Conservation (phyloP, 768 basidiomycete species). For the Russula virescens region DNA sequence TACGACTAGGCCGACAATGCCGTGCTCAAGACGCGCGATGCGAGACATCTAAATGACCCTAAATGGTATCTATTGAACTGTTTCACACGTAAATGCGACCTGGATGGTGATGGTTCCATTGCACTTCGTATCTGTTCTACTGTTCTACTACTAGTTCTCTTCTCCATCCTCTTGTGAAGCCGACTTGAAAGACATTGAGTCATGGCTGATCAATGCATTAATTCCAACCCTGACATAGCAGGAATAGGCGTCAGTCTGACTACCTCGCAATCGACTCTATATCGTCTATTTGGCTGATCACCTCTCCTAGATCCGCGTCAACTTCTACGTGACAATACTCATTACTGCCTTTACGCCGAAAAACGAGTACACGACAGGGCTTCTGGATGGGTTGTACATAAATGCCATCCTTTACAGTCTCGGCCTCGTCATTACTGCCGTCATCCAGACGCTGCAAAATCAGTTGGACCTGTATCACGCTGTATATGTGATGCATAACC, state of each 20-base stretch:
- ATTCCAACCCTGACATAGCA: constrained; percentile 5
- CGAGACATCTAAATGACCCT: too few relatives aligned
- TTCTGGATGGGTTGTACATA: constrained; percentile 8
- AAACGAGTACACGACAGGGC: neutral
- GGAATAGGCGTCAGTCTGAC: constrained; percentile 12
- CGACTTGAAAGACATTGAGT: too few relatives aligned
- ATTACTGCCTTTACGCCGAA: neutral
- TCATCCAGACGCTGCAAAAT: constrained; percentile 1
- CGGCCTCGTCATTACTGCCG: constrained; percentile 7
- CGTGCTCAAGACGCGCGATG: too few relatives aligned
- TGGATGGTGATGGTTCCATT: too few relatives aligned
- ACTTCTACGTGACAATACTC: constrained; percentile 15
- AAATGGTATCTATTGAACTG: too few relatives aligned
- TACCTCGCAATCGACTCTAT: neutral
- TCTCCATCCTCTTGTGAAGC: too few relatives aligned
- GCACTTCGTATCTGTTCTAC: neutral
- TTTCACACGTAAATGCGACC: too few relatives aligned
- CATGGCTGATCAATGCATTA: constrained; percentile 2
- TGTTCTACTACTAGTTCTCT: too few relatives aligned
- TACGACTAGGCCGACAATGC: too few relatives aligned
- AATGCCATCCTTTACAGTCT: constrained; percentile 7
- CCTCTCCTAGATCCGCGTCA: constrained; percentile 4
- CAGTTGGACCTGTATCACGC: constrained; percentile 19
- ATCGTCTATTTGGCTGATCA: neutral
- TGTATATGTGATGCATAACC: constrained; percentile 11